A percentile compares a stretch with the other conserved stretches of the same genome.
Evolutionary conservation across 495 filamentous ascomycete species (phyloP).

Genomic region (Corynascus novoguineensis): DNA sequence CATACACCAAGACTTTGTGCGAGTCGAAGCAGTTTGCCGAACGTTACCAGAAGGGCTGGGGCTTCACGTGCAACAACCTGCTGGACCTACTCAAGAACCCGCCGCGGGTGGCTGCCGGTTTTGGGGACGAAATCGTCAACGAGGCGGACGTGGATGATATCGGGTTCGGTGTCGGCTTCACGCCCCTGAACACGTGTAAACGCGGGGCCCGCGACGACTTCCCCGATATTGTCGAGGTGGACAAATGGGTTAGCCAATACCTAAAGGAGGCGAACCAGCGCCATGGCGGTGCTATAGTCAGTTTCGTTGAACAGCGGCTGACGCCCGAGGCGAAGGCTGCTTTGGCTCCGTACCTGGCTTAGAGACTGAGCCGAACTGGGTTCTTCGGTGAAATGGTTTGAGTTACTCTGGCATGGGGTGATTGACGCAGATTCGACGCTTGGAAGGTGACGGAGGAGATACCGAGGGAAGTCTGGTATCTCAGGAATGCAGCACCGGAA

Average conservation of each 20-base stretch:
- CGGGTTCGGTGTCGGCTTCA: conserved; percentile 90
- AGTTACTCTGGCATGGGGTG: neutral
- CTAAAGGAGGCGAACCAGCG: conserved; percentile 49
- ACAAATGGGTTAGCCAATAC: conserved; percentile 70
- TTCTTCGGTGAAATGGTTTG: neutral
- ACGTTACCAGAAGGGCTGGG: conserved; percentile 80
- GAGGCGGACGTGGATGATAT: conserved; percentile 92
- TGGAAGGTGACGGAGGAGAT: too few species aligned
- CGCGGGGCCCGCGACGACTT: conserved; percentile 62
- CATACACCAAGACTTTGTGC: conserved; percentile 81
- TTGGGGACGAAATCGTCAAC: conserved; percentile 66
- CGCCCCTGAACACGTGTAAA: conserved; percentile 81
- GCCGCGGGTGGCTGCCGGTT: conserved; percentile 57
- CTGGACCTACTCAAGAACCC: conserved; percentile 84
- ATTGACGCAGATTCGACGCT: neutral
- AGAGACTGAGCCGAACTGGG: too few species aligned
- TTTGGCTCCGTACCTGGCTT: conserved; percentile 39
- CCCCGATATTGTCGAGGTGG: conserved; percentile 74
- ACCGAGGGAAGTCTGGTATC: too few species aligned
- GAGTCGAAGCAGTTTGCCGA: conserved; percentile 74
- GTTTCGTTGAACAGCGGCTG: conserved; percentile 36
- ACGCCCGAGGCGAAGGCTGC: conserved; percentile 37
- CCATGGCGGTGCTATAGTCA: conserved; percentile 36
- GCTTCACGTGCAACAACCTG: conserved; percentile 74
- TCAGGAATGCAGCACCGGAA: too few species aligned